Evolutionary conservation across 2,329 filamentous ascomycete species (phyloP).

Genomic region (Cladophialophora carrionii): DNA sequence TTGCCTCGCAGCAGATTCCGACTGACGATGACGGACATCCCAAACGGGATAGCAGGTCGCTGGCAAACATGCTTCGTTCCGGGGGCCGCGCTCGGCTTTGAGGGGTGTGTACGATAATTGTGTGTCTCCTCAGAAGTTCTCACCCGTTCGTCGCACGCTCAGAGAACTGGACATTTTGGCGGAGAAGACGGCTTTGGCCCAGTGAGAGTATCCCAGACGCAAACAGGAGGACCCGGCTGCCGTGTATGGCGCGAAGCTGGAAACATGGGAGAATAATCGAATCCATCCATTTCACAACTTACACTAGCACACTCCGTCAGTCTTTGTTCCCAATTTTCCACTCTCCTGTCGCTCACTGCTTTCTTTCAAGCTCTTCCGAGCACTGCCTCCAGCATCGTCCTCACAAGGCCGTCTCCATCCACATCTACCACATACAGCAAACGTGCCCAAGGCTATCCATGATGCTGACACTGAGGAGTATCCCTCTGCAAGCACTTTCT

Average conservation of each 20-base stretch:
- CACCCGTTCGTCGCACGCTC: background rate
- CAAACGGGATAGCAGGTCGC: slow-evolving; percentile 9
- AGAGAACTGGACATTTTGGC: background rate
- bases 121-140: background rate
- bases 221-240: background rate
- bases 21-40: slow-evolving; percentile 41
- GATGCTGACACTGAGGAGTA: slow-evolving; percentile 6
- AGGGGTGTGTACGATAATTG: background rate
- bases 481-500: slow-evolving; percentile 10
- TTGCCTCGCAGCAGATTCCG: slow-evolving; percentile 45
- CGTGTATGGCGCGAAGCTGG: background rate
- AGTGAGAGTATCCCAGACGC: background rate
- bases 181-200: background rate
- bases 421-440: slow-evolving; percentile 3
- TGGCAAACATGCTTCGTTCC: background rate
- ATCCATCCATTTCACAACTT: background rate
- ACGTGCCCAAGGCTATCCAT: slow-evolving; percentile 13
- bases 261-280: background rate
- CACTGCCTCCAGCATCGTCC: background rate
- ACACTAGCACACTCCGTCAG: background rate
- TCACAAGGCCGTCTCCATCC: background rate
- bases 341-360: background rate
- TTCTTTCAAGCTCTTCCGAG: background rate
- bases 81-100: slow-evolving; percentile 1
- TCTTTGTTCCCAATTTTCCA: background rate